These are phyloP conservation scores for Neoboletus brunneissimus DNA, from an alignment of 768 basidiomycete species.

Conservation along the genomic window DNA sequence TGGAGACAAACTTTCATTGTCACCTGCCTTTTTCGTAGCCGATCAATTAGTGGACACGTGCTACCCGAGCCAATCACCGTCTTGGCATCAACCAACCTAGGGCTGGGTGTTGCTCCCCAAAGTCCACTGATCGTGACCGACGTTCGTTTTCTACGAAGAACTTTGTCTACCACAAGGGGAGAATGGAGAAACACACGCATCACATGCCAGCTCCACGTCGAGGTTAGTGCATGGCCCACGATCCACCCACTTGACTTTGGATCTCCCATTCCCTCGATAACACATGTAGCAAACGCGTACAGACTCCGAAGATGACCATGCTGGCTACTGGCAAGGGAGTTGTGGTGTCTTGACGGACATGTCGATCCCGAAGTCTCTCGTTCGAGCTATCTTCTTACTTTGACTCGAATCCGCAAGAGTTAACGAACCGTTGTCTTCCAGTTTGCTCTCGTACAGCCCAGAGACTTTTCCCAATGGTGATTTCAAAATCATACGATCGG, in stretches of 20 bases:
- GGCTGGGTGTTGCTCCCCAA: background rate
- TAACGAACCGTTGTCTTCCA: too few species aligned
- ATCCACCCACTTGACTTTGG: too few species aligned
- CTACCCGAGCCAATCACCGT: conserved; percentile 3
- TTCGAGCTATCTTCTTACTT: background rate
- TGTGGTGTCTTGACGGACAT: background rate
- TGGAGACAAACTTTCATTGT: conserved; percentile 26
- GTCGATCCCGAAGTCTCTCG: background rate
- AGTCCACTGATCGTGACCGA: background rate
- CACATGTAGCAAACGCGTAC: background rate
- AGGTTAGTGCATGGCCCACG: background rate
- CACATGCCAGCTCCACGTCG: background rate
- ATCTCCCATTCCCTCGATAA: background rate
- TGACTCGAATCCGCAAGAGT: background rate
- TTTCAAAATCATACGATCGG: background rate
- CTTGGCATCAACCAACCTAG: background rate
- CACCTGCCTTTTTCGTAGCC: conserved; percentile 30
- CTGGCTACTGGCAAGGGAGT: background rate
- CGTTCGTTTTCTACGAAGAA: background rate
- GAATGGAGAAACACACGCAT: background rate
- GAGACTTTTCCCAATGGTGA: too few species aligned
- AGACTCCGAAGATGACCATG: background rate
- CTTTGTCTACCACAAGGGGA: background rate
- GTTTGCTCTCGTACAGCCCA: background rate
- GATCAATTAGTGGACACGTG: conserved; percentile 27